Conservation (phyloP, 192 early-diverging fungal species). For the Jimgerdemannia lactiflua region DNA sequence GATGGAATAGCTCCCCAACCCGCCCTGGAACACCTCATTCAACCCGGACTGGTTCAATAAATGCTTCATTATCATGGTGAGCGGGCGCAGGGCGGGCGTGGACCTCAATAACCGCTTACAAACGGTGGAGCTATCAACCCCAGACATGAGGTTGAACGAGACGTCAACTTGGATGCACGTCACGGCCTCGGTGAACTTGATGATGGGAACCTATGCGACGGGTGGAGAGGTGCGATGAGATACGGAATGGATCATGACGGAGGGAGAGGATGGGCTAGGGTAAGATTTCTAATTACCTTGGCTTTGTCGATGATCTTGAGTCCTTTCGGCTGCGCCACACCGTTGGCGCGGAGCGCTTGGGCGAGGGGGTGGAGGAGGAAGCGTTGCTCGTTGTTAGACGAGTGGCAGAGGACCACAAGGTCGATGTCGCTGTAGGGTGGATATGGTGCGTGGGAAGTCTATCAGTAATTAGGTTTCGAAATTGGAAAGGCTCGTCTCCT, state of each 20-base stretch:
- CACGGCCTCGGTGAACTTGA: slow-evolving; percentile 81
- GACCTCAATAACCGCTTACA: slow-evolving; percentile 54
- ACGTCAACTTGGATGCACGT: slow-evolving; percentile 81
- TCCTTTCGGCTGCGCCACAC: slow-evolving; percentile 29
- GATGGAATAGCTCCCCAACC: slow-evolving; percentile 83
- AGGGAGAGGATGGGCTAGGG: slow-evolving; percentile 1
- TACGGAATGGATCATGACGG: not conserved
- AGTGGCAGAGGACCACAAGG: slow-evolving; percentile 18
- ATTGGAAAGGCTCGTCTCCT: not conserved
- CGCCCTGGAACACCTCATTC: slow-evolving; percentile 89
- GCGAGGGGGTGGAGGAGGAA: slow-evolving; percentile 44
- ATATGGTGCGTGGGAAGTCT: not conserved
- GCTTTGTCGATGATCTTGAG: slow-evolving; percentile 65
- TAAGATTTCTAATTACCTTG: slow-evolving; percentile 31
- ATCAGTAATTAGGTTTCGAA: not conserved
- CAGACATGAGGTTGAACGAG: slow-evolving; percentile 72
- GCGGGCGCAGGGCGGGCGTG: slow-evolving; percentile 58
- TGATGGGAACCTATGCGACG: slow-evolving; percentile 76
- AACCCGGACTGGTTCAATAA: slow-evolving; percentile 70
- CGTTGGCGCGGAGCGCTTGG: slow-evolving; percentile 34
- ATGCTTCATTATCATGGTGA: slow-evolving; percentile 84
- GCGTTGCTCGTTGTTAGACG: not conserved
- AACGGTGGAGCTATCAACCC: slow-evolving; percentile 54
- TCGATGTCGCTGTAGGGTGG: slow-evolving; percentile 34
- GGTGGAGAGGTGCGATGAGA: not conserved